Base-by-base conservation (phyloP, 108 stramenopile species). In the Fragilaria crotonensis region DNA sequence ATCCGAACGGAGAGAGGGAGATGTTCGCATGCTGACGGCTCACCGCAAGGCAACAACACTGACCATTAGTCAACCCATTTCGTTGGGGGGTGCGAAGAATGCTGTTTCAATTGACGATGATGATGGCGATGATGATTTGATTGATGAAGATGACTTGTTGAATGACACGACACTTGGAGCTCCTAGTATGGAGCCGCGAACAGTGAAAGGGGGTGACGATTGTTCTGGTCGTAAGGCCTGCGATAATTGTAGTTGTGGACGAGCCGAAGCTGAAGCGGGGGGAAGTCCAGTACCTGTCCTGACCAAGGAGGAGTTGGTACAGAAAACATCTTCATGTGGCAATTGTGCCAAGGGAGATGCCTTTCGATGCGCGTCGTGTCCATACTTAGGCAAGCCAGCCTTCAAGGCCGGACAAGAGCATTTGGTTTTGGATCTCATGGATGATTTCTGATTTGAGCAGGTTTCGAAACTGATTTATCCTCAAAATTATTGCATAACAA, bases 271-370 rank as follows among this genome's bases (percentile, higher is more conserved):
- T 9, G 78, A 77, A 57, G 67, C 62, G 2, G 48, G 47, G 19
- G 45, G 54, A 5, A 57, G 33, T 19, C n/a, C n/a, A n/a, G n/a
- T n/a, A n/a, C n/a, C n/a, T n/a, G n/a, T n/a, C n/a, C n/a, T n/a
- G n/a, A 18, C 25, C 46, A 48, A 21, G 17, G 60, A 36, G 50
- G 17, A 30, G 54, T 29, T 55, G 30, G 54, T 41, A 46, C 33
- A 58, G 48, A 54, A 60, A 66, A 76, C 74, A 17, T 85, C 81
- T 30, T 62, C 78, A 9, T 98, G 98, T 73, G 98, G 98, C n/a
- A 96, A 92, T 77, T 99, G 98, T 77, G 79, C 64, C 48, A 76
- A 94, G 72, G 98, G 98, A 30, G 98, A 99, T 75, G 98, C 98
- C 27, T 99, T 99, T 77, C 90, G 98, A n/a, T 99, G 98, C 71